Conservation (phyloP, 1,284 basidiomycete species). For the Pyrrhoderma lamaoense region DNA sequence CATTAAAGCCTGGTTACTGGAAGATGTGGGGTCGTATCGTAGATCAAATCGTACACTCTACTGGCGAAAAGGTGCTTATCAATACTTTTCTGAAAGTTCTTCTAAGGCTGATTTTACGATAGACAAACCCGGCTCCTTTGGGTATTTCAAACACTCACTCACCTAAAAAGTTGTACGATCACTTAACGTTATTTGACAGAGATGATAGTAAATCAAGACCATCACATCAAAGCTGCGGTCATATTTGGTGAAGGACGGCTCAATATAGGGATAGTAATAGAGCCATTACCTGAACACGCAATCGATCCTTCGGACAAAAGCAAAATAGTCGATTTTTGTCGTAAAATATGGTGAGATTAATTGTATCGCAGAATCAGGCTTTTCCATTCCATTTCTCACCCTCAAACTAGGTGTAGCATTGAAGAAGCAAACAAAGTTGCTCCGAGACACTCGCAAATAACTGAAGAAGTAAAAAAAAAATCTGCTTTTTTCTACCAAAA, state of each 20-base stretch:
- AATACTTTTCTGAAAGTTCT: not conserved
- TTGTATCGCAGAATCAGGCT: not conserved
- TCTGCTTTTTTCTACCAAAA: not conserved
- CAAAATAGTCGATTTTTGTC: slow-evolving; percentile 6
- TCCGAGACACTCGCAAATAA: slow-evolving; percentile 26
- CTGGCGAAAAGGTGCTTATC: slow-evolving; percentile 40
- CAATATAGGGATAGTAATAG: slow-evolving; percentile 36
- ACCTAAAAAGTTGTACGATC: slow-evolving; percentile 5
- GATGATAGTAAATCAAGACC: slow-evolving; percentile 31
- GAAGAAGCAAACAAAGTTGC: slow-evolving; percentile 25
- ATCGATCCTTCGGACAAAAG: slow-evolving; percentile 3
- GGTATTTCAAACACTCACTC: no score
- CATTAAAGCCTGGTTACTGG: slow-evolving; percentile 36
- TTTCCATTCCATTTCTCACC: not conserved
- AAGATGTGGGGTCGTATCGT: slow-evolving; percentile 40
- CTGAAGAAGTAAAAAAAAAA: slow-evolving; percentile 21
- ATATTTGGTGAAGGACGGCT: slow-evolving; percentile 38
- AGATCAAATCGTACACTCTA: slow-evolving; percentile 45
- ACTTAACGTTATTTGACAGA: slow-evolving; percentile 23
- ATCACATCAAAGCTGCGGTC: slow-evolving; percentile 27
- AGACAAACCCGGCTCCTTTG: slow-evolving; percentile 38
- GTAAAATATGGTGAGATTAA: slow-evolving; percentile 7
- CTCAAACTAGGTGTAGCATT: slow-evolving; percentile 21
- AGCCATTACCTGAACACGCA: slow-evolving; percentile 25
- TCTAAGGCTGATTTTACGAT: not conserved